Evolutionary conservation across 306 rosid species (phyloP), one percentile per base, ranked within the genome.

Genomic region (Vicia faba): DNA sequence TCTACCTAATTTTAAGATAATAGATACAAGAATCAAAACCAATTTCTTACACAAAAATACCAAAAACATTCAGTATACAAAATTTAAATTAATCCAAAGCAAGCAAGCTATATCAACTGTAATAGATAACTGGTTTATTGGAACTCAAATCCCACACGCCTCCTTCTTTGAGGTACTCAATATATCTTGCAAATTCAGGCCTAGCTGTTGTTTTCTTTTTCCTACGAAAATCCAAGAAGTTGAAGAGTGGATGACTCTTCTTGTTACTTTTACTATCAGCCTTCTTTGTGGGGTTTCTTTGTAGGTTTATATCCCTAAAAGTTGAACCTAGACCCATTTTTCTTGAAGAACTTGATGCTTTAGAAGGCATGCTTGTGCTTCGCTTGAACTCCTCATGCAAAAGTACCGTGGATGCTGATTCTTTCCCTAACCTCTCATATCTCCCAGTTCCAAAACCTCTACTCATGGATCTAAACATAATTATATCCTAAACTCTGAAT

Each of bases 121-220:
- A 84, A 75, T 82, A 38, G 29, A 87, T 87, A 9, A 87, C 83
- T 58, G 93, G 93, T 59, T 71, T 80, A 73, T 80, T 84, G 44
- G 88, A 71, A 12, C 68, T 82, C 55, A 58, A 61, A 74, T 84
- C 88, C 89, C 89, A 87, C 62, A 80, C 40, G 69, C 93, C 93
- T 64, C 87, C 93, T 66, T 87, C 93, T 70, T 80, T 87, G 31
- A 87, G 66, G 73, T 84, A 84, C 78, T 87, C 84, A 44, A 84
- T 44, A 70, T 84, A 87, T 79, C 89, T 87, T 0, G 84, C 62
- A 66, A 84, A 82, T 66, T 87, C 93, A 15, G 93, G 93, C 66
- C 56, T 87, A 5, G 89, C 81, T 2, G 93, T 84, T 19, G 89
- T 58, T 63, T 82, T 87, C 79, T 68, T 84, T 74, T 80, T 82